phyloP scores from a whole-genome alignment of 306 rosid species.

The Castanea sativa region DNA sequence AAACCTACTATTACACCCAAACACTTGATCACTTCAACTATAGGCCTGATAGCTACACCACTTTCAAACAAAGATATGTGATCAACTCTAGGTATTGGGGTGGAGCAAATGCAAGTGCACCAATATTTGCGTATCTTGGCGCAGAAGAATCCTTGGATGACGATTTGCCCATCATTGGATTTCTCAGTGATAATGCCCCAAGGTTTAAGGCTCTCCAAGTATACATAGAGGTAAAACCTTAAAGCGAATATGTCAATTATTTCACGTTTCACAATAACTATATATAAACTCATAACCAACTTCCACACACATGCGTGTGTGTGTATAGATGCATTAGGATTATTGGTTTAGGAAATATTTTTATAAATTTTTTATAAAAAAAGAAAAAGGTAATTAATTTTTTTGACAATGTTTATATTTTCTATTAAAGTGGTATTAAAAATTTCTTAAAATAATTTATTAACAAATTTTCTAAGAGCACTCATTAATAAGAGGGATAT shows the following conservation, averaged over 20 bases:
- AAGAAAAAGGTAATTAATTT: too few species aligned
- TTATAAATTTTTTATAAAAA: too few species aligned
- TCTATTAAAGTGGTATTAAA: too few species aligned
- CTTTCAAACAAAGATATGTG: constrained; percentile 61
- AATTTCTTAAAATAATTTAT: too few species aligned
- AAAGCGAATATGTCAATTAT: not conserved
- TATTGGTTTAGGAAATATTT: too few species aligned
- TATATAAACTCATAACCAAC: too few species aligned
- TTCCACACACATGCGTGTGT: too few species aligned
- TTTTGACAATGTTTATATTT: too few species aligned
- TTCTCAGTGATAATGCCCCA: constrained; percentile 57
- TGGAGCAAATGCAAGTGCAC: constrained; percentile 55
- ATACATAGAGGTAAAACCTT: constrained; percentile 60
- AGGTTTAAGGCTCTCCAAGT: constrained; percentile 59
- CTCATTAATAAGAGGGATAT: too few species aligned
- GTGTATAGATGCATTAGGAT: too few species aligned
- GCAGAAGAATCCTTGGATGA: constrained; percentile 52
- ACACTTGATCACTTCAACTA: constrained; percentile 62
- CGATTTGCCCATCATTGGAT: constrained; percentile 31
- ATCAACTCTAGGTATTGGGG: constrained; percentile 67
- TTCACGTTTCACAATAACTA: too few species aligned
- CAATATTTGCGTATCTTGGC: constrained; percentile 64
- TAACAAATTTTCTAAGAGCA: too few species aligned
- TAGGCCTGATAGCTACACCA: constrained; percentile 51
- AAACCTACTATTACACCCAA: constrained; percentile 41